These are phyloP conservation scores for Trichosanthes truncata DNA, from an alignment of 306 rosid species.

Conservation along the genomic window DNA sequence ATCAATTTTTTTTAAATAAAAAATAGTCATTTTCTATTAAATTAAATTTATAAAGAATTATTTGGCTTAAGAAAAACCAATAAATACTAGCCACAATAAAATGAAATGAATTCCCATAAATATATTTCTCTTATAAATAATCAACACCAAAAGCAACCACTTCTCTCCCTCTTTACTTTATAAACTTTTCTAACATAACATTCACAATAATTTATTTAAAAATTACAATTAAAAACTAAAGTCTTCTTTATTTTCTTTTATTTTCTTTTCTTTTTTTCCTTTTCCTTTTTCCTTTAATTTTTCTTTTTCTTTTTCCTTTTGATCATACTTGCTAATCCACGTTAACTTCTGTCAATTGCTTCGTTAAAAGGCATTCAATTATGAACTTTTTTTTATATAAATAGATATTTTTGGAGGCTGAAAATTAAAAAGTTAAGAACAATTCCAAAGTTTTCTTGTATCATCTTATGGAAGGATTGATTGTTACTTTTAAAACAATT, in stretches of 20 bases:
- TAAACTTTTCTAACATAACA: not conserved
- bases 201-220: not conserved
- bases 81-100: not conserved
- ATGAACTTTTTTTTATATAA: not conserved
- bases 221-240: not conserved
- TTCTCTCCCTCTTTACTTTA: not conserved
- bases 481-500: too few relatives aligned
- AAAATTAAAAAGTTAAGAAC: too few relatives aligned
- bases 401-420: too few relatives aligned
- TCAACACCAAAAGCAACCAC: not conserved
- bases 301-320: not conserved
- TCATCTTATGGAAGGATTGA: not conserved
- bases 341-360: not conserved
- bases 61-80: not conserved
- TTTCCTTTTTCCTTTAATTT: not conserved
- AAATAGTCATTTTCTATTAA: not conserved
- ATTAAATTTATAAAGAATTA: not conserved
- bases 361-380: not conserved
- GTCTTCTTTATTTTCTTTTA: not conserved
- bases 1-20: too few relatives aligned
- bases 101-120: not conserved
- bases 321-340: not conserved
- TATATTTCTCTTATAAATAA: not conserved
- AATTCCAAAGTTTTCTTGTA: not conserved
- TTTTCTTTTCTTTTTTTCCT: not conserved